Evolutionary conservation across 139 green algal species (phyloP).

Genomic region (Tetradesmus lagerheimii): DNA sequence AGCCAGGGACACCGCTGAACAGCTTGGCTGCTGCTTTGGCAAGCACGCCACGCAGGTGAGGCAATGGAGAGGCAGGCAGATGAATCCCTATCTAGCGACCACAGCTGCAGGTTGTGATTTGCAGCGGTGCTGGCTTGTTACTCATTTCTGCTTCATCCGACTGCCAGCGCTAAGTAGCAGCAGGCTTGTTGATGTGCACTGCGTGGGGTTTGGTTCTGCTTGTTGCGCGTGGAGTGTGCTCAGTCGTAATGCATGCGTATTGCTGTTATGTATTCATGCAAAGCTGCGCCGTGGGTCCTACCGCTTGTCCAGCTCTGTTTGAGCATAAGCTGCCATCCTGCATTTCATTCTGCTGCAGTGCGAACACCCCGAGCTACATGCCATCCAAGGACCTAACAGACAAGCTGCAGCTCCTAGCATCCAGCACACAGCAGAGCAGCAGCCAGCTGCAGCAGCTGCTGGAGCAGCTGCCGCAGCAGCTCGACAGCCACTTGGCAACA

Average conservation of each 20-base stretch:
- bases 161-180: too few species aligned
- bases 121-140: not conserved
- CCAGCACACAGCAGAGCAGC: not conserved
- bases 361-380: constrained; percentile 8
- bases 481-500: not conserved
- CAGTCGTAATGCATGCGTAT: too few species aligned
- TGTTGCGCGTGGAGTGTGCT: too few species aligned
- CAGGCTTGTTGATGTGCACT: too few species aligned
- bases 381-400: constrained; percentile 36
- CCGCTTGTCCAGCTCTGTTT: not conserved
- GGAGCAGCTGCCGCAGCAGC: not conserved
- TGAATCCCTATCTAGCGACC: too few species aligned
- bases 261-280: too few species aligned
- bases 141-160: too few species aligned
- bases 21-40: not conserved
- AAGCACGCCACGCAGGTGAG: not conserved
- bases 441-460: not conserved
- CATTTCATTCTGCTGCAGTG: constrained; percentile 4
- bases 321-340: too few species aligned
- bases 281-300: not conserved
- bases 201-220: too few species aligned
- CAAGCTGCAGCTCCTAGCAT: not conserved
- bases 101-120: not conserved
- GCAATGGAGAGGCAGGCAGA: too few species aligned
- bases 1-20: constrained; percentile 2